Conservation (phyloP, 331 rosid genomes). For the Cucumis variabilis region DNA sequence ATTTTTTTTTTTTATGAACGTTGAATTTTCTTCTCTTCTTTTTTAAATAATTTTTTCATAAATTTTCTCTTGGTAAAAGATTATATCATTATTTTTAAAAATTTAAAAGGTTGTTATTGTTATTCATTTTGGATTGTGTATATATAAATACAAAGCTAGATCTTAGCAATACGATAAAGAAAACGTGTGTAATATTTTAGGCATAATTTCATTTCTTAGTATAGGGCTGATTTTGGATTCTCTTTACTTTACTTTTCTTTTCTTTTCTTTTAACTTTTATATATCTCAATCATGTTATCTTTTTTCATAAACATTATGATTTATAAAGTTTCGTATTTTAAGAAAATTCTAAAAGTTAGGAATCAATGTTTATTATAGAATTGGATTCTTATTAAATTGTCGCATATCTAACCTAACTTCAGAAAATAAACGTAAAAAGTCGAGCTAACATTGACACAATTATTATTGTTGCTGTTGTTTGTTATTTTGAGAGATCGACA, state of each 20-base stretch:
- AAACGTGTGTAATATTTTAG: background rate
- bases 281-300: background rate
- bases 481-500: background rate
- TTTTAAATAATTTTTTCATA: too few relatives aligned
- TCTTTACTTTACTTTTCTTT: background rate
- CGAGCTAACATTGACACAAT: background rate
- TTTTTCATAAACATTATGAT: background rate
- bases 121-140: too few relatives aligned
- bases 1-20: too few relatives aligned
- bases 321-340: background rate
- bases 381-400: background rate
- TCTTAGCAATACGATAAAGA: background rate
- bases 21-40: too few relatives aligned
- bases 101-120: too few relatives aligned
- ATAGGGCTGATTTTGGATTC: background rate
- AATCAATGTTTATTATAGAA: background rate
- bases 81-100: too few relatives aligned
- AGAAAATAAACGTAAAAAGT: background rate
- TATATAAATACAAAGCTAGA: too few relatives aligned
- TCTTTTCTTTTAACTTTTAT: background rate
- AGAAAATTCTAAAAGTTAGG: background rate
- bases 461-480: too few relatives aligned
- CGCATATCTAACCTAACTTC: background rate
- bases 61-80: too few relatives aligned
- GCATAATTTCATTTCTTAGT: background rate